Evolutionary conservation across 306 rosid genomes (phyloP).

Genomic region (Acmispon strigosus): DNA sequence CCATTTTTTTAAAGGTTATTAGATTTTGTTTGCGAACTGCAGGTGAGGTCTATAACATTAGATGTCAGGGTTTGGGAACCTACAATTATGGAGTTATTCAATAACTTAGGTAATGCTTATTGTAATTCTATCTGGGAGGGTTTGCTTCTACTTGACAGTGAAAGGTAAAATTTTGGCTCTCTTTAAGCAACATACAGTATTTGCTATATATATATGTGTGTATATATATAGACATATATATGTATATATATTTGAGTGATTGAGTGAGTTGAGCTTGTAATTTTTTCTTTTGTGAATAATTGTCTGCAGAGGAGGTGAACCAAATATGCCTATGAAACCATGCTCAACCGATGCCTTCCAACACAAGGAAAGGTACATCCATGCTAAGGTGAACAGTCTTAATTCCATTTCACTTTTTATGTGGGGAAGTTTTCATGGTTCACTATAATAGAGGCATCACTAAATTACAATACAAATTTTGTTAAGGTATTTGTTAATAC

Average conservation of each 20-base stretch:
- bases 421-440: neutral
- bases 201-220: neutral
- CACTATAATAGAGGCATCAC: neutral
- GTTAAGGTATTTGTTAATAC: neutral
- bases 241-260: neutral
- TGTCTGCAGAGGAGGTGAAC: slow-evolving; percentile 45
- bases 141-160: slow-evolving; percentile 48
- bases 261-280: neutral
- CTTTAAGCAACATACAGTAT: neutral
- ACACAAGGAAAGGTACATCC: slow-evolving; percentile 76
- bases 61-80: slow-evolving; percentile 97
- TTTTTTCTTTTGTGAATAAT: slow-evolving; percentile 14
- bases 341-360: slow-evolving; percentile 53
- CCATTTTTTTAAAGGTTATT: slow-evolving; percentile 13
- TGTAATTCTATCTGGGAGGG: slow-evolving; percentile 94
- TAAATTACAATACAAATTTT: too few relatives aligned
- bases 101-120: slow-evolving; percentile 78
- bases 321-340: slow-evolving; percentile 55
- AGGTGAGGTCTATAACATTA: slow-evolving; percentile 88
- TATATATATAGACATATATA: too few relatives aligned
- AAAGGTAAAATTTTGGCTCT: slow-evolving; percentile 41
- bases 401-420: slow-evolving; percentile 3
- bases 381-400: slow-evolving; percentile 61
- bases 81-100: slow-evolving; percentile 70
- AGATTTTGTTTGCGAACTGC: slow-evolving; percentile 36